These are phyloP conservation scores for Liquidambar formosana DNA, from an alignment of 164 flowering plant species.

Conservation along the genomic window DNA sequence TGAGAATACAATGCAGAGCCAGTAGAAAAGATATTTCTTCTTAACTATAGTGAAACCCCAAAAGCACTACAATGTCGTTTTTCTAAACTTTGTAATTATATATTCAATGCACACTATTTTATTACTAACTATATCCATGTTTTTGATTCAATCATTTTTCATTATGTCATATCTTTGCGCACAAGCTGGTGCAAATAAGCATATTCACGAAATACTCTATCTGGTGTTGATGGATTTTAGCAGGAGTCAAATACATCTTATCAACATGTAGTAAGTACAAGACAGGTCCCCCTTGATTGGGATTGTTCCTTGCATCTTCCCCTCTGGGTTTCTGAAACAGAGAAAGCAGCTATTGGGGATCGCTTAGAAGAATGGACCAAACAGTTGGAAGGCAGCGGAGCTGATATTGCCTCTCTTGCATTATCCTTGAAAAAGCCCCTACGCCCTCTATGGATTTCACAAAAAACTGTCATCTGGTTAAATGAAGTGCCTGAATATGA, in stretches of 20 bases:
- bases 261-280: slow-evolving; percentile 8
- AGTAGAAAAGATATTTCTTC: no score
- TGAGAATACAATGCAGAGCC: no score
- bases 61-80: no score
- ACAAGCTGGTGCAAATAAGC: not conserved
- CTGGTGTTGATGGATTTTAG: not conserved
- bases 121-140: not conserved
- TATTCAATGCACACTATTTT: no score
- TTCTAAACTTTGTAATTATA: no score
- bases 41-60: no score
- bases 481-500: slow-evolving; percentile 91
- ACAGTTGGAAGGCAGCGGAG: slow-evolving; percentile 75
- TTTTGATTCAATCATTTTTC: not conserved
- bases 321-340: slow-evolving; percentile 79
- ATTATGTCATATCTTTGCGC: not conserved
- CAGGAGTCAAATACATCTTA: slow-evolving; percentile 32
- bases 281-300: slow-evolving; percentile 46
- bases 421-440: slow-evolving; percentile 68
- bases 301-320: slow-evolving; percentile 96
- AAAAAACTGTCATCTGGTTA: slow-evolving; percentile 79
- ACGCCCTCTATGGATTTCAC: slow-evolving; percentile 96
- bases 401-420: slow-evolving; percentile 74
- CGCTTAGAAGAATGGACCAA: slow-evolving; percentile 76
- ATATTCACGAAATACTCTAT: not conserved
- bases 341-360: slow-evolving; percentile 65